Conservation (phyloP, 2,329 filamentous ascomycete genomes). For the Tolypocladium capitatum region DNA sequence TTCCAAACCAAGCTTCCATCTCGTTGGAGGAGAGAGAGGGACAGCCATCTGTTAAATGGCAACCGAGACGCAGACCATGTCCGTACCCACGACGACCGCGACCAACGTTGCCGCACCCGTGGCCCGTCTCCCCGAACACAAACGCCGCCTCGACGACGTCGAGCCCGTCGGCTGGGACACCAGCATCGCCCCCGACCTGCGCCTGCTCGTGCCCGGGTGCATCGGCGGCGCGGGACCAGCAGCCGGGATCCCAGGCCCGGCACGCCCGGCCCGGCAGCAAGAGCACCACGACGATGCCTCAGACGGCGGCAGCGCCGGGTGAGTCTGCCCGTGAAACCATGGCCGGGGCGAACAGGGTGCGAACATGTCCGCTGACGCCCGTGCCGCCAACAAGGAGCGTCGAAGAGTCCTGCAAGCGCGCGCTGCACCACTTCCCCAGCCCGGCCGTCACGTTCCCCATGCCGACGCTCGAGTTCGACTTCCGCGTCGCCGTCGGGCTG, state of each 20-base stretch:
- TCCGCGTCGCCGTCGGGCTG: conserved; percentile 33
- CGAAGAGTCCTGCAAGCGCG: conserved; percentile 24
- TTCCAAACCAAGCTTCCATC: neutral
- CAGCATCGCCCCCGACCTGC: conserved; percentile 8
- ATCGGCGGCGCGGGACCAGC: neutral
- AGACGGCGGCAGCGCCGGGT: neutral
- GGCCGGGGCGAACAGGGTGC: neutral
- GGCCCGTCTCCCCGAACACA: conserved; percentile 8
- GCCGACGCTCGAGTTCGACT: conserved; percentile 34
- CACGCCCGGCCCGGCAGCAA: neutral
- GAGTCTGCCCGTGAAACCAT: neutral
- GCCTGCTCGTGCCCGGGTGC: neutral
- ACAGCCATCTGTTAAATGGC: conserved; percentile 8
- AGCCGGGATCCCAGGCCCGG: neutral
- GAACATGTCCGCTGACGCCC: neutral
- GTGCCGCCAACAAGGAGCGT: conserved; percentile 13
- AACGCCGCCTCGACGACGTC: conserved; percentile 6
- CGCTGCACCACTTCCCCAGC: conserved; percentile 26
- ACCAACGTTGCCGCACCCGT: conserved; percentile 15
- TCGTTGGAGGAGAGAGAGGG: neutral
- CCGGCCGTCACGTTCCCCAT: conserved; percentile 29
- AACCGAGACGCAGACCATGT: conserved; percentile 20
- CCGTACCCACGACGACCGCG: conserved; percentile 17
- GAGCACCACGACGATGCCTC: neutral
- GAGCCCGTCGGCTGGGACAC: conserved; percentile 17